A percentile compares a stretch with the other conserved stretches of the same genome.
Conservation (phyloP, 202 grass and related monocot species). For the Bolboschoenoplectus hybrid region DNA sequence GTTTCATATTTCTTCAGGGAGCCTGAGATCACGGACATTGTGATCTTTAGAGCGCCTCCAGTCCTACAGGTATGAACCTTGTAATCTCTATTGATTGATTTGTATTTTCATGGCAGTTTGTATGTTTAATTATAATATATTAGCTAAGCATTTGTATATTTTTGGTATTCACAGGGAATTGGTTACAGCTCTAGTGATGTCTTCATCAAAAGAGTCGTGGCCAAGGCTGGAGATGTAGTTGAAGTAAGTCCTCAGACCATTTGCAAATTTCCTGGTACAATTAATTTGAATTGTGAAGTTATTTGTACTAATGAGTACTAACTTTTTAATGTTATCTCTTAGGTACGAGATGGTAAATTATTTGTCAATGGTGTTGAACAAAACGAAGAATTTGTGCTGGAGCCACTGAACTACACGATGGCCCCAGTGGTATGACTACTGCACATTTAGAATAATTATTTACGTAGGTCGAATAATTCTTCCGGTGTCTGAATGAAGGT, state of each 20-base stretch:
- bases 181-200: conserved; percentile 89
- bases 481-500: conserved; percentile 5
- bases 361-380: conserved; percentile 80
- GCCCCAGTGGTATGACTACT: conserved; percentile 60
- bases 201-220: conserved; percentile 97
- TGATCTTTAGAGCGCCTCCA: conserved; percentile 76
- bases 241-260: conserved; percentile 81
- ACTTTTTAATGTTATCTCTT: conserved; percentile 29
- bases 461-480: conserved; percentile 26
- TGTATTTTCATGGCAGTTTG: conserved; percentile 18
- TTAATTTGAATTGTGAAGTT: not conserved
- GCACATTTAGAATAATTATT: conserved; percentile 14
- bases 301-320: conserved; percentile 13
- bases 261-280: conserved; percentile 46
- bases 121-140: not conserved
- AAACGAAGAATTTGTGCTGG: conserved; percentile 82
- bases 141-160: conserved; percentile 21
- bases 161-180: conserved; percentile 50
- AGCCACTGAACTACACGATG: conserved; percentile 74
- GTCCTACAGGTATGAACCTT: conserved; percentile 63
- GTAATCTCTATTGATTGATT: conserved; percentile 25
- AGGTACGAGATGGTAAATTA: conserved; percentile 77
- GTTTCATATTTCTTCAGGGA: conserved; percentile 86
- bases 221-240: conserved; percentile 74
- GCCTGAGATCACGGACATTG: conserved; percentile 82